phyloP scores from a whole-genome alignment of 108 stramenopile species.

The Nannochloropsis salina region DNA sequence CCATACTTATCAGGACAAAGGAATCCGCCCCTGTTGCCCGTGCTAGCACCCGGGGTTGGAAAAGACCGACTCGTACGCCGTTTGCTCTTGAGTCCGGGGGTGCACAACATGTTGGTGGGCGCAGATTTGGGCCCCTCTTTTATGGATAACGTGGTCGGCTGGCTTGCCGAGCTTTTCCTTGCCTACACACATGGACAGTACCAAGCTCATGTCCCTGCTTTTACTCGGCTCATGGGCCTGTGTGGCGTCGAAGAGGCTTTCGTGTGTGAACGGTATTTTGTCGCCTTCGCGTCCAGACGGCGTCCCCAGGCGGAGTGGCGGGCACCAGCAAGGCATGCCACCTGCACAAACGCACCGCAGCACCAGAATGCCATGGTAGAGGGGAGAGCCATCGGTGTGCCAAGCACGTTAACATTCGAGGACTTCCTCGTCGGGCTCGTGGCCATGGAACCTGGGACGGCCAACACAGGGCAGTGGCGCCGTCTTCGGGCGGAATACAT shows the following conservation, averaged over 20 bases:
- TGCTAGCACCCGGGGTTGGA: background rate
- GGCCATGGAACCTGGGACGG: background rate
- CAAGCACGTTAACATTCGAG: background rate
- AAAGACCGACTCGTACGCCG: background rate
- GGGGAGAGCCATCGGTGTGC: background rate
- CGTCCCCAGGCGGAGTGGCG: background rate
- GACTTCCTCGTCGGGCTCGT: background rate
- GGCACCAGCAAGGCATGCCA: too few relatives aligned
- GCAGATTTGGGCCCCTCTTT: background rate
- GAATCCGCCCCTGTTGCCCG: background rate
- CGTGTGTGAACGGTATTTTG: background rate
- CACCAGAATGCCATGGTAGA: background rate
- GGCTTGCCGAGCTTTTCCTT: background rate
- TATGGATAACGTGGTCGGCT: background rate
- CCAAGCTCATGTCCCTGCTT: background rate
- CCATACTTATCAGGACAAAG: background rate
- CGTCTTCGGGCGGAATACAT: background rate
- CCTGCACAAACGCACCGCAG: background rate
- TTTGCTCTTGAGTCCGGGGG: background rate
- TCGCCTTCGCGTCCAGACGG: background rate
- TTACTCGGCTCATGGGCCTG: background rate
- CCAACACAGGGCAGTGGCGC: background rate
- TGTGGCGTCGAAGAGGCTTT: background rate
- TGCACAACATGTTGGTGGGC: background rate
- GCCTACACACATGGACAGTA: background rate